Conservation (phyloP, 371 early-diverging fungal genomes). For the Rhizopus sp. region DNA sequence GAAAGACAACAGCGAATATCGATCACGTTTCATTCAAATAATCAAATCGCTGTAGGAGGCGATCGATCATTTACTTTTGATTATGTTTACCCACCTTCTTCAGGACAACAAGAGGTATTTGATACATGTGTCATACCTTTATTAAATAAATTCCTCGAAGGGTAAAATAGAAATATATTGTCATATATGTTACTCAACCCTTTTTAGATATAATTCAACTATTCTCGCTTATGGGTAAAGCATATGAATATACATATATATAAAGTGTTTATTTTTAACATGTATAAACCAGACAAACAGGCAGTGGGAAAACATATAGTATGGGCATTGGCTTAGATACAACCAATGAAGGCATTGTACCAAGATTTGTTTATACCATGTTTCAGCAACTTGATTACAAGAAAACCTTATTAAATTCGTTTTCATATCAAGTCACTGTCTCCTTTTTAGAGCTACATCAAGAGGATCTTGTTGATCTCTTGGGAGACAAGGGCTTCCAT, state of each 20-base stretch:
- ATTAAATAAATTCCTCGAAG: conserved; percentile 83
- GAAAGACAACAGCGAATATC: conserved; percentile 68
- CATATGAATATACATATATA: conserved; percentile 60
- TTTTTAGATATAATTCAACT: conserved; percentile 73
- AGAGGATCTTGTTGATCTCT: conserved; percentile 88
- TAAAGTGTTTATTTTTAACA: conserved; percentile 4
- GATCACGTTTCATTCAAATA: conserved; percentile 57
- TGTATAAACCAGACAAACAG: conserved; percentile 38
- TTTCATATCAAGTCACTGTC: conserved; percentile 61
- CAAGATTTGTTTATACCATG: conserved; percentile 77
- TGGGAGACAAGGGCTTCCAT: conserved; percentile 41
- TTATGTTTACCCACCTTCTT: conserved; percentile 76
- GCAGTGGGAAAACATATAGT: conserved; percentile 60
- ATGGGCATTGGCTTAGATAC: conserved; percentile 52
- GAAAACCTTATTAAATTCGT: conserved; percentile 29
- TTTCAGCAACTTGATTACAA: conserved; percentile 49
- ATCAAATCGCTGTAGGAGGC: conserved; percentile 58
- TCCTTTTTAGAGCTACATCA: conserved; percentile 96
- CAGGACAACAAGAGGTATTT: conserved; percentile 73
- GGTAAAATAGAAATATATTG: conserved; percentile 55
- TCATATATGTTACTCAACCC: neutral
- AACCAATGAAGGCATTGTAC: conserved; percentile 75
- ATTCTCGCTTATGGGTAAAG: conserved; percentile 93
- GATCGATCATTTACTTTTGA: conserved; percentile 85
- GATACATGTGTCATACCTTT: conserved; percentile 68